A percentile compares a stretch with the other conserved stretches of the same genome.
Conservation (phyloP, 202 grass and related monocot genomes). For the Bolboschoenoplectus hybrid region DNA sequence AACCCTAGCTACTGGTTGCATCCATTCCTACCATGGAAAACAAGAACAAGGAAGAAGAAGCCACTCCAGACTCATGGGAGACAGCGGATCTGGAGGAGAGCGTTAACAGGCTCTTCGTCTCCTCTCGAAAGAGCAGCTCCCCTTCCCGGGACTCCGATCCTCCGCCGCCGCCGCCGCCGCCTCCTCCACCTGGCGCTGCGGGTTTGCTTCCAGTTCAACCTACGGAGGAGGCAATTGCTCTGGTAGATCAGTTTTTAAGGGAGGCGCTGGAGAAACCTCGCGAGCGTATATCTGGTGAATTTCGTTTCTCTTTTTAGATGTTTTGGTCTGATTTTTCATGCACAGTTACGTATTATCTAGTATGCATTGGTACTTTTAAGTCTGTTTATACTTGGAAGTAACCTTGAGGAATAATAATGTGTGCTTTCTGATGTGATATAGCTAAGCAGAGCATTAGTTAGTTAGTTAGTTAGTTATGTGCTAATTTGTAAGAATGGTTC, state of each 20-base stretch:
- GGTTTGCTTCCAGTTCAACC: background rate
- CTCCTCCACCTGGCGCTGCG: background rate
- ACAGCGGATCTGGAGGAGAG: constrained; percentile 71
- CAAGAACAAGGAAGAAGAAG: constrained; percentile 22
- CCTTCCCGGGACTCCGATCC: constrained; percentile 56
- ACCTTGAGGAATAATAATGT: background rate
- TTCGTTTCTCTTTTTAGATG: background rate
- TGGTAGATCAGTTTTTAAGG: constrained; percentile 85
- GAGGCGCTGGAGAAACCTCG: constrained; percentile 94
- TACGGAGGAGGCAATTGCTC: constrained; percentile 43
- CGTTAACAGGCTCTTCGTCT: constrained; percentile 69
- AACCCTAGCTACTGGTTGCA: constrained; percentile 35
- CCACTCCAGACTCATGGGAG: constrained; percentile 85
- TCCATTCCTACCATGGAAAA: constrained; percentile 47
- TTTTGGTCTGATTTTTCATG: background rate
- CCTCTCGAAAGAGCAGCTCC: constrained; percentile 45
- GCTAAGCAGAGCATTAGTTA: background rate
- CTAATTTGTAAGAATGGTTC: background rate
- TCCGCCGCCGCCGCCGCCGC: constrained; percentile 30
- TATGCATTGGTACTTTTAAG: background rate
- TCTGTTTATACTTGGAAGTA: background rate
- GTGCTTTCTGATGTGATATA: background rate
- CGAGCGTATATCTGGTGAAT: constrained; percentile 74
- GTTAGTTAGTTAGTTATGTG: background rate
- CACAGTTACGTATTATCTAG: background rate